Base-by-base conservation (phyloP, 2,329 filamentous ascomycete genomes). In the Aspergillus uvarum region DNA sequence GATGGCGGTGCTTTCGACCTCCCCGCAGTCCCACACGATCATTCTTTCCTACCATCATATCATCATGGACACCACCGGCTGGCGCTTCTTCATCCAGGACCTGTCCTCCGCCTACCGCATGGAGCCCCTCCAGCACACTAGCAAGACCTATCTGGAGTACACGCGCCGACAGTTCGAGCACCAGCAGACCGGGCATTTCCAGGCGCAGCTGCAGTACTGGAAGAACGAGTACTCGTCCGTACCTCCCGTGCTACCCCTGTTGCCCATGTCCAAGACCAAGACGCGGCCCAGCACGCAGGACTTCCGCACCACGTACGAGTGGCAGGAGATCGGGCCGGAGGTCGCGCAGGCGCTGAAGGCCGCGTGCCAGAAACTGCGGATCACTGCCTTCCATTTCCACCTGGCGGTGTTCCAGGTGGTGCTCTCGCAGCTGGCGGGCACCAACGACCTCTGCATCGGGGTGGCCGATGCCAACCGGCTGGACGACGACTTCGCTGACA, bases 351-450 rank as follows among this genome's bases (percentile, higher is more conserved):
- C 11, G 2, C 16, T 56, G 16, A 47, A 14, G 10, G 35, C 22
- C 2, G 44, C 44, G 11, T 50, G 51, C 22, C 51, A 47, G 7
- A 31, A 31, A 12, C 21, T 51, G 47, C 68, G 72, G 48, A 65
- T 70, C 0, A 81, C 78, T 0, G 63, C 73, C 0, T 84, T 83
- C 62, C 80, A 84, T 54, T 74, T 83, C 61, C 78, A 79, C 62
- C 68, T 84, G 3, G 74, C 80, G 0, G 70, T 71, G 0, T 74
- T 81, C 57, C 64, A 76, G n/a, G 66, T 71, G 0, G 52, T 82
- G 14, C 69, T 82, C 0, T 71, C 70, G 11, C 63, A 68, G 6
- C 75, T 75, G 24, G 60, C 69, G 0, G 74, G 74, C 12, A 54
- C 73, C 1, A 72, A 78, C 2, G 74, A 80, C 21, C 56, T 84